Evolutionary conservation across 768 basidiomycete genomes (phyloP).

Genomic region (Chalciporus piperatus): DNA sequence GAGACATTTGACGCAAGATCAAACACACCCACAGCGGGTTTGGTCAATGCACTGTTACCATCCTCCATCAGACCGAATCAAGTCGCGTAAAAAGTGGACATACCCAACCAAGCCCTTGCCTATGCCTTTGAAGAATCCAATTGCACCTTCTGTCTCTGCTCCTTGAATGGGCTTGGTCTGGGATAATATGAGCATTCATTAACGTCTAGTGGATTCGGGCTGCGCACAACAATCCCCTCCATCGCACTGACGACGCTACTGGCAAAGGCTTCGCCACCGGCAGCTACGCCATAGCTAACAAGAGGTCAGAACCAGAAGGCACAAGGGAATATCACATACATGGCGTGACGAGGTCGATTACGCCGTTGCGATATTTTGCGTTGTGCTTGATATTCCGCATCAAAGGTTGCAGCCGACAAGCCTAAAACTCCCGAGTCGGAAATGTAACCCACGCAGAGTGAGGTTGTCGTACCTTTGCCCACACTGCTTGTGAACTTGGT

Average conservation of each 20-base stretch:
- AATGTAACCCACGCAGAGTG: background rate
- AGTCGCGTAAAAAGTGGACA: conserved; percentile 1
- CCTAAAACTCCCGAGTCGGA: conserved; percentile 44
- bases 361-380: conserved; percentile 85
- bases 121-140: conserved; percentile 97
- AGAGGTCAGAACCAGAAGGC: background rate
- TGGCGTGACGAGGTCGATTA: conserved; percentile 94
- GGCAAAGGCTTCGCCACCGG: conserved; percentile 91
- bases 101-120: conserved; percentile 96
- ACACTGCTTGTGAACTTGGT: conserved; percentile 98
- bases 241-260: conserved; percentile 93
- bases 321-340: conserved; percentile 46
- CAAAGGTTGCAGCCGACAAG: conserved; percentile 93
- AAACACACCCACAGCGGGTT: conserved; percentile 95
- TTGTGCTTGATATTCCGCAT: conserved; percentile 90
- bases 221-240: conserved; percentile 85
- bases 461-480: conserved; percentile 69
- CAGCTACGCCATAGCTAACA: conserved; percentile 87
- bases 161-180: conserved; percentile 98
- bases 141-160: conserved; percentile 88
- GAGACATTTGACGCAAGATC: conserved; percentile 94
- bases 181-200: conserved; percentile 3
- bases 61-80: background rate
- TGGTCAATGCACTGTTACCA: conserved; percentile 76
- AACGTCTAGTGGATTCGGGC: conserved; percentile 5